A percentile compares a stretch with the other conserved stretches of the same genome.
Evolutionary conservation across 2,329 filamentous ascomycete species (phyloP).

Genomic region (Arthroderma sp.): DNA sequence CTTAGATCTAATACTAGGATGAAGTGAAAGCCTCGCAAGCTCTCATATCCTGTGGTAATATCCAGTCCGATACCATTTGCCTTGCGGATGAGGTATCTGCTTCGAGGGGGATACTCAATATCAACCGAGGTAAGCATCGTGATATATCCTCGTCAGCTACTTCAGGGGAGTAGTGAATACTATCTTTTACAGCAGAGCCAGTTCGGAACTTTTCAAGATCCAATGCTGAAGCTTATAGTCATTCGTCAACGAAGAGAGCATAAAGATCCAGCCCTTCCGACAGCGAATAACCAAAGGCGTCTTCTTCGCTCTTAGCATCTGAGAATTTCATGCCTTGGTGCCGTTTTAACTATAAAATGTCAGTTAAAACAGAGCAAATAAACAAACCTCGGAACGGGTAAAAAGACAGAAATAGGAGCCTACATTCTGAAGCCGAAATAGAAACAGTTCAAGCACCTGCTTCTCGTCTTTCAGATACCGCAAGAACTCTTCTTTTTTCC

Average conservation of each 20-base stretch:
- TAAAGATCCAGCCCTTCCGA: too few relatives aligned
- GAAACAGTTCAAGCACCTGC: not conserved
- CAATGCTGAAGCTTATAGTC: too few relatives aligned
- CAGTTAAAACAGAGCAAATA: not conserved
- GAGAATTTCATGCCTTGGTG: not conserved
- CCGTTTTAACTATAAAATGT: slow-evolving; percentile 1
- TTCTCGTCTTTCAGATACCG: not conserved
- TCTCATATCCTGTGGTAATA: not conserved
- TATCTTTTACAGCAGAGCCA: too few relatives aligned
- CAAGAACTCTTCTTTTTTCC: not conserved
- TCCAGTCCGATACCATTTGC: too few relatives aligned
- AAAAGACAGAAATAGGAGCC: not conserved
- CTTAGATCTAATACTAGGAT: not conserved
- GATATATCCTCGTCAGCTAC: too few relatives aligned
- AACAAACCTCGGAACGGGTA: not conserved
- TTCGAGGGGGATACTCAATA: too few relatives aligned
- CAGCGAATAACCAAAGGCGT: not conserved
- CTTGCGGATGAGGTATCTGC: too few relatives aligned
- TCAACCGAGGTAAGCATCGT: too few relatives aligned
- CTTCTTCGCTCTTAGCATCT: not conserved
- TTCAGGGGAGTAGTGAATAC: too few relatives aligned
- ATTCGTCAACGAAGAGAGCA: too few relatives aligned
- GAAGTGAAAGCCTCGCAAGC: not conserved
- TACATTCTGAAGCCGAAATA: slow-evolving; percentile 1
- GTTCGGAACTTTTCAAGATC: too few relatives aligned